phyloP scores from a whole-genome alignment of 2,329 filamentous ascomycete genomes.

The Exophiala bonariae region DNA sequence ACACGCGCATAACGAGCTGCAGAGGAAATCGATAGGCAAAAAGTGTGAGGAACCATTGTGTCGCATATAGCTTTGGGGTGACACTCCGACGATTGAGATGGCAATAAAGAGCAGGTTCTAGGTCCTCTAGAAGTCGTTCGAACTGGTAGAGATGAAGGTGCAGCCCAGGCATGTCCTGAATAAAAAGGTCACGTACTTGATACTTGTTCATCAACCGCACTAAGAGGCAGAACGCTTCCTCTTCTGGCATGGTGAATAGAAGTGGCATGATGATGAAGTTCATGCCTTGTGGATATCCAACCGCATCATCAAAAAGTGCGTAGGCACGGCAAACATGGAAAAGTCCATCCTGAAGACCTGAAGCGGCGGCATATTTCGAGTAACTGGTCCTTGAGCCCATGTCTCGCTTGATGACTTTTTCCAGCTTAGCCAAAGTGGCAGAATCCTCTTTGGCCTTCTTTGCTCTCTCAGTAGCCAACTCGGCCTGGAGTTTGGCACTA shows the following conservation, averaged over 20 bases:
- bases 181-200: conserved; percentile 85
- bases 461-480: conserved; percentile 66
- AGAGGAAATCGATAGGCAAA: conserved; percentile 97
- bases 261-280: conserved; percentile 98
- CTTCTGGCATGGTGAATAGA: conserved; percentile 97
- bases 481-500: conserved; percentile 62
- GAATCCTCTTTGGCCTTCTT: conserved; percentile 78
- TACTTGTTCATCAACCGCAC: conserved; percentile 97
- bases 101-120: conserved; percentile 91
- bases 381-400: conserved; percentile 91
- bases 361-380: conserved; percentile 90
- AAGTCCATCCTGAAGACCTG: conserved; percentile 87
- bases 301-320: conserved; percentile 87
- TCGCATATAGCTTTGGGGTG: conserved; percentile 89
- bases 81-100: conserved; percentile 87
- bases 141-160: conserved; percentile 95
- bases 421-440: conserved; percentile 73
- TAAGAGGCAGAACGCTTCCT: conserved; percentile 91
- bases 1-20: conserved; percentile 92
- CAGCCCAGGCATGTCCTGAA: conserved; percentile 93
- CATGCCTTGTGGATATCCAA: conserved; percentile 98
- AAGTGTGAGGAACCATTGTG: conserved; percentile 98
- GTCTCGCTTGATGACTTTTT: conserved; percentile 89
- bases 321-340: conserved; percentile 98
- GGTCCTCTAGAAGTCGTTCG: conserved; percentile 87